These are phyloP conservation scores for Polyplosphaeria fusca DNA, from an alignment of 495 filamentous ascomycete species.

Conservation along the genomic window DNA sequence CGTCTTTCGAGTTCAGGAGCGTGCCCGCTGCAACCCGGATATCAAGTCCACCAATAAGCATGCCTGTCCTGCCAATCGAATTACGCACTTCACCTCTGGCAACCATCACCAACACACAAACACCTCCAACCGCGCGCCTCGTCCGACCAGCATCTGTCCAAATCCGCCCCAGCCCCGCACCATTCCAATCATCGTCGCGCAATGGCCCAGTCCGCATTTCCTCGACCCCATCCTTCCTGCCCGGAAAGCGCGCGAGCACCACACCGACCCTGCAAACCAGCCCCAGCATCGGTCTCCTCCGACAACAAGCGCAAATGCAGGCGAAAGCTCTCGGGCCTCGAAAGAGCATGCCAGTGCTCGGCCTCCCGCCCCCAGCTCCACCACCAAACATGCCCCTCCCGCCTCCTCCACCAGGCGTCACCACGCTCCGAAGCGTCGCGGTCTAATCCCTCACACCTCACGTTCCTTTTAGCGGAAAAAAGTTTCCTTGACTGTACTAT, in stretches of 20 bases:
- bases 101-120: too few species aligned
- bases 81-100: too few species aligned
- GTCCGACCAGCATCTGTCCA: constrained; percentile 40
- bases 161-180: constrained; percentile 37
- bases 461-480: too few species aligned
- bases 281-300: neutral
- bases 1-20: constrained; percentile 2
- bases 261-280: neutral
- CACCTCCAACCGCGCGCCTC: constrained; percentile 10
- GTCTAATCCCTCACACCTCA: constrained; percentile 3
- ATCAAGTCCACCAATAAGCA: too few species aligned
- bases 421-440: neutral
- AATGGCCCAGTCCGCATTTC: constrained; percentile 19
- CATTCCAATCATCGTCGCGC: constrained; percentile 36
- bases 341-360: constrained; percentile 33
- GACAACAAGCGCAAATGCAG: constrained; percentile 9
- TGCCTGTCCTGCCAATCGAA: too few species aligned
- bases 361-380: constrained; percentile 39
- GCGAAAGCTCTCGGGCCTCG: neutral
- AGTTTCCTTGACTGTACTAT: neutral
- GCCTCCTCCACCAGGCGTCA: constrained; percentile 27
- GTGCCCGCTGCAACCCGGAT: too few species aligned
- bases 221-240: constrained; percentile 25
- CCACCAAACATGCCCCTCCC: constrained; percentile 38
- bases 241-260: constrained; percentile 9